phyloP scores from a whole-genome alignment of 2,329 filamentous ascomycete genomes.

The Fusarium secorum region DNA sequence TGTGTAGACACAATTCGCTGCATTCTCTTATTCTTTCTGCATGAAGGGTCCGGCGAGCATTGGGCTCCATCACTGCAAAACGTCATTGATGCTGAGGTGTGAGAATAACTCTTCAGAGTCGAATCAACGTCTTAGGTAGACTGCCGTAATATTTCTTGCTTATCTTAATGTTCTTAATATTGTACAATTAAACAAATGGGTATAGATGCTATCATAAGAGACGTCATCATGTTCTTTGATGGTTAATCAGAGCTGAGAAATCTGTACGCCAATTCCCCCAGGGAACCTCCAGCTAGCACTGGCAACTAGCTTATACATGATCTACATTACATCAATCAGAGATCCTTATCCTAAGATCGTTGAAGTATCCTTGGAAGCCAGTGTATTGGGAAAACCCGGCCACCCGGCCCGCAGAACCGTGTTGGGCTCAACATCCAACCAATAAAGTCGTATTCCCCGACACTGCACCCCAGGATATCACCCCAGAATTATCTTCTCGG shows the following conservation, averaged over 20 bases:
- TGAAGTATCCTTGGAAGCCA: background rate
- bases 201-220: constrained; percentile 33
- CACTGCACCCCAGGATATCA: constrained; percentile 24
- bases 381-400: constrained; percentile 18
- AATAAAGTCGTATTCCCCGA: constrained; percentile 11
- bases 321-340: constrained; percentile 10
- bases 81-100: background rate
- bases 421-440: constrained; percentile 22
- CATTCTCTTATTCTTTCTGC: background rate
- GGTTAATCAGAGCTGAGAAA: constrained; percentile 19
- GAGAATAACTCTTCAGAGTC: background rate
- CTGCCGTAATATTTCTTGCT: background rate
- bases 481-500: constrained; percentile 15
- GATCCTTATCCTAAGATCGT: constrained; percentile 3
- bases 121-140: background rate
- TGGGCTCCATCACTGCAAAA: background rate
- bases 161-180: constrained; percentile 7
- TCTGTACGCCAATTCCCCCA: constrained; percentile 11
- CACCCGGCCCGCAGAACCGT: constrained; percentile 34
- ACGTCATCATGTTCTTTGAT: constrained; percentile 30
- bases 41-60: background rate
- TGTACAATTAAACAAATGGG: constrained; percentile 33
- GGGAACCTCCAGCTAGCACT: background rate
- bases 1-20: background rate
- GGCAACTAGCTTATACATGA: constrained; percentile 6